Evolutionary conservation across 768 basidiomycete genomes (phyloP).

Genomic region (Tricholomella constricta): DNA sequence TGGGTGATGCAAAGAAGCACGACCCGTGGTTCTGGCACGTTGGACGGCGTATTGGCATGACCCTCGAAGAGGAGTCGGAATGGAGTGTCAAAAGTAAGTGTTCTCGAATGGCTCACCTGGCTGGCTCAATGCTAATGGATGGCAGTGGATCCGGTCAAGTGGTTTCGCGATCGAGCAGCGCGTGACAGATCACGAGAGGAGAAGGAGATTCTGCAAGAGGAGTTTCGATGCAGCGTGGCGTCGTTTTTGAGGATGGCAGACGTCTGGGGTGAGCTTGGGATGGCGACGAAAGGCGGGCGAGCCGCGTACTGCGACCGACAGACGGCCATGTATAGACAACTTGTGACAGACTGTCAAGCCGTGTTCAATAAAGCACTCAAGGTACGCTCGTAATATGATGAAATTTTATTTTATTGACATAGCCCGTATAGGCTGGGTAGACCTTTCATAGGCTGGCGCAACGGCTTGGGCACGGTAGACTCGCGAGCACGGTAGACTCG

Average conservation of each 20-base stretch:
- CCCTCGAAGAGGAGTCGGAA: conserved; percentile 14
- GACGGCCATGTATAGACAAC: background rate
- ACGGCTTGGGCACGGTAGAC: too few relatives aligned
- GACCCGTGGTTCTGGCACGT: conserved; percentile 28
- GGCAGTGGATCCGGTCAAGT: conserved; percentile 26
- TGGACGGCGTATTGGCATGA: conserved; percentile 14
- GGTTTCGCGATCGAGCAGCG: conserved; percentile 27
- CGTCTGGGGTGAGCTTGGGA: background rate
- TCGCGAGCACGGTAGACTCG: too few relatives aligned
- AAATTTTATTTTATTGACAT: too few relatives aligned
- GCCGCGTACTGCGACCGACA: background rate
- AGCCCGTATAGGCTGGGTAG: too few relatives aligned
- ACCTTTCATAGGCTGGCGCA: too few relatives aligned
- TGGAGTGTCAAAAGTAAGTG: conserved; percentile 26
- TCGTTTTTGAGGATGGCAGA: conserved; percentile 8
- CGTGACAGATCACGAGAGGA: conserved; percentile 27
- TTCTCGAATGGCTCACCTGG: background rate
- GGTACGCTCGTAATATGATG: too few relatives aligned
- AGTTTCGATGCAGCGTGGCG: conserved; percentile 18
- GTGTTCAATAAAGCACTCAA: too few relatives aligned
- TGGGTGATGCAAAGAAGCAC: conserved; percentile 18
- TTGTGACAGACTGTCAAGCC: too few relatives aligned
- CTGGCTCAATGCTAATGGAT: background rate
- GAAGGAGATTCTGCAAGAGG: conserved; percentile 28
- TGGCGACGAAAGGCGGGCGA: background rate